Evolutionary conservation across 225 moss, liverwort and hornwort species (phyloP).

Genomic region (Rhytidiadelphus loreus): DNA sequence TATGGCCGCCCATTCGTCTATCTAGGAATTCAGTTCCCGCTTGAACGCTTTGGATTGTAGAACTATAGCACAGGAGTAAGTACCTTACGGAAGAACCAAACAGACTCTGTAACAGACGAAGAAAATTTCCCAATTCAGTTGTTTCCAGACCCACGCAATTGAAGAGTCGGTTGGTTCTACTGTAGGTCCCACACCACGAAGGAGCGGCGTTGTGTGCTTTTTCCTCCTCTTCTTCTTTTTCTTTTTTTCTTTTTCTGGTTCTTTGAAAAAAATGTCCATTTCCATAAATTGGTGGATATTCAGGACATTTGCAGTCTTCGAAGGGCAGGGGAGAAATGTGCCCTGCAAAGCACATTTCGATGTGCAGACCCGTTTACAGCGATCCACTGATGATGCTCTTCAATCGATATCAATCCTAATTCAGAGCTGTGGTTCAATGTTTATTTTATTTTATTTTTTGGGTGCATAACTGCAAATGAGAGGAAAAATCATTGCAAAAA

Average conservation of each 20-base stretch:
- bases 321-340: background rate
- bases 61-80: too few relatives aligned
- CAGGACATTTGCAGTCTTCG: background rate
- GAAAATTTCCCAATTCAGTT: background rate
- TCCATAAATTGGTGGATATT: background rate
- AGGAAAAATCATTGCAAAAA: background rate
- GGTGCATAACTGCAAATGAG: too few relatives aligned
- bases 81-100: background rate
- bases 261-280: background rate
- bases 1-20: background rate
- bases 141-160: background rate
- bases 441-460: too few relatives aligned
- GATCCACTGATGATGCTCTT: background rate
- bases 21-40: background rate
- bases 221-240: background rate
- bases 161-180: background rate
- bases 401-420: background rate
- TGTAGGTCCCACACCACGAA: background rate
- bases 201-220: background rate
- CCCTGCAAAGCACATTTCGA: background rate
- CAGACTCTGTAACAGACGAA: background rate
- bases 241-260: background rate
- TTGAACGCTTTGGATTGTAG: too few relatives aligned
- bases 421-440: background rate
- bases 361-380: background rate